Conservation (phyloP, 192 early-diverging fungal species). For the Chytriomyces confervae region DNA sequence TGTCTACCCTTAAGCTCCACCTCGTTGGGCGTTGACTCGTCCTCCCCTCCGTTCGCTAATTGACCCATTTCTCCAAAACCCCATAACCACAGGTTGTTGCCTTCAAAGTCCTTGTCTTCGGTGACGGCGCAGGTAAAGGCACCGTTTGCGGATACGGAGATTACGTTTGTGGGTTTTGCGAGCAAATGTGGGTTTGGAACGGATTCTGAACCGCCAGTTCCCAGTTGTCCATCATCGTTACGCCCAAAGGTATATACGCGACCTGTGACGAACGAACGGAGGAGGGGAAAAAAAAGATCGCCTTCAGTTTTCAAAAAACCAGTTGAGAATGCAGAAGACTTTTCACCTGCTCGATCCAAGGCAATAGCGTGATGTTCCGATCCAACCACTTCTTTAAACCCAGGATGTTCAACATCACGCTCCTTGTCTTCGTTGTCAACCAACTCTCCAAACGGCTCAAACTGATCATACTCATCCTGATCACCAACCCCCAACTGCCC, state of each 20-base stretch:
- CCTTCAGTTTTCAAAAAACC: neutral
- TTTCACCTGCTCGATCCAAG: conserved; percentile 69
- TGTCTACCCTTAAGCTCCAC: conserved; percentile 73
- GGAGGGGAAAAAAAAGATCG: neutral
- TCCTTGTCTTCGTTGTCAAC: conserved; percentile 59
- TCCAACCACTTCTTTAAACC: conserved; percentile 70
- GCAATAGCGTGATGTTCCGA: conserved; percentile 88
- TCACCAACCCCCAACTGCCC: conserved; percentile 79
- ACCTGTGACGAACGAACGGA: conserved; percentile 46
- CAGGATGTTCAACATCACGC: neutral
- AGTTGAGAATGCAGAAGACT: no score
- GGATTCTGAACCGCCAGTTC: conserved; percentile 66
- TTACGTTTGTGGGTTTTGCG: conserved; percentile 61
- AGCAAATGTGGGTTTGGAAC: conserved; percentile 41
- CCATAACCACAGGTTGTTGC: conserved; percentile 79
- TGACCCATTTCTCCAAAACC: conserved; percentile 88
- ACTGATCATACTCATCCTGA: conserved; percentile 52
- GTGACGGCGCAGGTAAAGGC: conserved; percentile 51
- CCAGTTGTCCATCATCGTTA: conserved; percentile 82
- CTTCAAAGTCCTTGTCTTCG: conserved; percentile 25
- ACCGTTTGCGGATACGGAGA: conserved; percentile 63
- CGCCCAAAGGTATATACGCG: conserved; percentile 82
- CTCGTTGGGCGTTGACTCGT: conserved; percentile 67
- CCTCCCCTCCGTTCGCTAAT: conserved; percentile 80
- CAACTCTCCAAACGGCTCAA: conserved; percentile 42